phyloP scores from a whole-genome alignment of 139 green algal genomes.

The Auxenochlorella pyrenoidosa region DNA sequence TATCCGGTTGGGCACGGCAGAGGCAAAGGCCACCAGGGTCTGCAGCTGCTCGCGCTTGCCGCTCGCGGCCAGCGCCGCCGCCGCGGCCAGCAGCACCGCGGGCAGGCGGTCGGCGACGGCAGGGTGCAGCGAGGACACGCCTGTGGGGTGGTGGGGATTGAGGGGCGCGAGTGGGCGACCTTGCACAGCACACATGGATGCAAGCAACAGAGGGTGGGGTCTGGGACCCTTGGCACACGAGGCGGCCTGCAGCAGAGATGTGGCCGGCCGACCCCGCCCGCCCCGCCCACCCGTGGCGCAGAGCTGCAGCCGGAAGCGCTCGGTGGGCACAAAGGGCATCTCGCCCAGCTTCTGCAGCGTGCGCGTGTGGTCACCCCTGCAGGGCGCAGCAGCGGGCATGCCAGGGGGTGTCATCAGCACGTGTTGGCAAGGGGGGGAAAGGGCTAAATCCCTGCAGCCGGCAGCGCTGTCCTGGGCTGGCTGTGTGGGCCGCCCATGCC shows the following conservation, averaged over 20 bases:
- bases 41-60: constrained; percentile 41
- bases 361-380: constrained; percentile 32
- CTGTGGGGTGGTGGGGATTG: neutral
- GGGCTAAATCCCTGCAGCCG: neutral
- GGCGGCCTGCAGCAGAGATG: too few species aligned
- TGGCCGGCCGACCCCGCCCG: too few species aligned
- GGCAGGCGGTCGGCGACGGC: constrained; percentile 46
- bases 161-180: neutral
- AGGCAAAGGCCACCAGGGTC: constrained; percentile 47
- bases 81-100: constrained; percentile 48
- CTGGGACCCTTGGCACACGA: too few species aligned
- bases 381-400: neutral
- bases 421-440: too few species aligned
- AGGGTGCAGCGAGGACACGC: constrained; percentile 37
- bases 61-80: constrained; percentile 32
- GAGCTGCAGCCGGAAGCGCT: constrained; percentile 50
- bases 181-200: too few species aligned
- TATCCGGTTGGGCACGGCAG: constrained; percentile 48
- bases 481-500: too few species aligned
- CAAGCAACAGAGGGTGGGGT: too few species aligned
- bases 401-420: neutral
- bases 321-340: constrained; percentile 52
- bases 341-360: constrained; percentile 47
- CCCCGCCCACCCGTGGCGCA: constrained; percentile 7
- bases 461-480: neutral